phyloP scores from a whole-genome alignment of 495 filamentous ascomycete genomes.

The Halenospora varia region DNA sequence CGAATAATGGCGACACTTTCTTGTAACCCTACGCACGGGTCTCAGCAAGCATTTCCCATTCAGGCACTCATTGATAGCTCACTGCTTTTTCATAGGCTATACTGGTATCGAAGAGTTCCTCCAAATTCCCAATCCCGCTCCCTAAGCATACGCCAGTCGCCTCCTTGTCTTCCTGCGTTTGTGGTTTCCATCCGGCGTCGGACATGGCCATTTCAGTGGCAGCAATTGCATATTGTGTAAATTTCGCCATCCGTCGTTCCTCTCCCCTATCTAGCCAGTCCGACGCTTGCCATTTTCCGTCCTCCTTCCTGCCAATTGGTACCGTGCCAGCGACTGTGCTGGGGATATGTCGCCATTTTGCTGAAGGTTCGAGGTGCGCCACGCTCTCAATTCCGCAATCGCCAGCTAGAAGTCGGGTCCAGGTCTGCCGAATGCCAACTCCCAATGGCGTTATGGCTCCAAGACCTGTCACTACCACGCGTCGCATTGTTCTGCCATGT shows the following conservation, averaged over 20 bases:
- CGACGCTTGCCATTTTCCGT: constrained; percentile 73
- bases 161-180: constrained; percentile 56
- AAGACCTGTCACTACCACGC: constrained; percentile 92
- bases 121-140: constrained; percentile 93
- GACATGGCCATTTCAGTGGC: constrained; percentile 81
- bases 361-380: constrained; percentile 14
- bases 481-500: constrained; percentile 58
- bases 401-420: constrained; percentile 74
- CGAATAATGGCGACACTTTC: constrained; percentile 89
- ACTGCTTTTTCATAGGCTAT: constrained; percentile 68
- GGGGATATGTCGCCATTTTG: constrained; percentile 53
- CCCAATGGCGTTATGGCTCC: constrained; percentile 90
- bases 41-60: constrained; percentile 14
- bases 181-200: constrained; percentile 78
- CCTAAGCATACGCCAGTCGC: constrained; percentile 88
- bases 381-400: constrained; percentile 66
- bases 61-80: constrained; percentile 35
- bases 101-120: constrained; percentile 81
- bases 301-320: constrained; percentile 50
- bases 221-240: constrained; percentile 87
- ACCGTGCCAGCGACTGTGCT: constrained; percentile 83
- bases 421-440: constrained; percentile 73
- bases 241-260: constrained; percentile 82
- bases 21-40: constrained; percentile 53
- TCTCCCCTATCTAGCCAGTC: constrained; percentile 73